A percentile compares a stretch with the other conserved stretches of the same genome.
Conservation (phyloP, 129 eudicot species). For the Saussurea involucrata region DNA sequence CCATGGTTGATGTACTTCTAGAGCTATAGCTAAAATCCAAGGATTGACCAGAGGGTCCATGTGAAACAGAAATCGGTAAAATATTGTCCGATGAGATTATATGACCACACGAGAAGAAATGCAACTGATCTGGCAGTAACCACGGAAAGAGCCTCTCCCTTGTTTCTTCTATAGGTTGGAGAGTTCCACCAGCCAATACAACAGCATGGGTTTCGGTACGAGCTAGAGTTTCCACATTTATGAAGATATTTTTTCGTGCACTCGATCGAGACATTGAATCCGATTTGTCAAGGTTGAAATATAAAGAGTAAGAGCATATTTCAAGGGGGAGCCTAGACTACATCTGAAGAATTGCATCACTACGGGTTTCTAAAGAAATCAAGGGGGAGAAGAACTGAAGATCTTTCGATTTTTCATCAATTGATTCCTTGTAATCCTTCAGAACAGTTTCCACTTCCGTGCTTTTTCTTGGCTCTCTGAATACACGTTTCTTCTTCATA, state of each 20-base stretch:
- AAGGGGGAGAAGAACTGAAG: no score
- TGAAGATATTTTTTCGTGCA: no score
- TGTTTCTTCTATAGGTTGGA: constrained; percentile 95
- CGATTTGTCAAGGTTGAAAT: no score
- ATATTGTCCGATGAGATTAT: constrained; percentile 73
- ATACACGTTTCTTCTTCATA: constrained; percentile 64
- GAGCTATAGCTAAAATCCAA: constrained; percentile 78
- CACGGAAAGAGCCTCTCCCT: constrained; percentile 86
- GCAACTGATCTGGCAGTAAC: constrained; percentile 54
- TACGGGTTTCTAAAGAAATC: no score
- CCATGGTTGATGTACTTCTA: constrained; percentile 68
- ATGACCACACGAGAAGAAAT: constrained; percentile 88
- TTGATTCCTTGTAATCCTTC: constrained; percentile 76
- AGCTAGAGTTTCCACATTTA: no score
- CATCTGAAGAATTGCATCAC: no score
- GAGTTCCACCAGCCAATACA: constrained; percentile 93
- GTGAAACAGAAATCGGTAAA: constrained; percentile 80
- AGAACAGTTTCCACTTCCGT: constrained; percentile 73
- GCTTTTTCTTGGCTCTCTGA: constrained; percentile 86
- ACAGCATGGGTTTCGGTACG: constrained; percentile 94
- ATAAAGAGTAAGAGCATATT: no score
- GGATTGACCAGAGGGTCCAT: constrained; percentile 80
- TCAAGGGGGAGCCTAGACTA: no score
- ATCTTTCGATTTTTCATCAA: constrained; percentile 30
- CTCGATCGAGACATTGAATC: no score